phyloP scores from a whole-genome alignment of 2,329 filamentous ascomycete species.

The Phoma herbarum region DNA sequence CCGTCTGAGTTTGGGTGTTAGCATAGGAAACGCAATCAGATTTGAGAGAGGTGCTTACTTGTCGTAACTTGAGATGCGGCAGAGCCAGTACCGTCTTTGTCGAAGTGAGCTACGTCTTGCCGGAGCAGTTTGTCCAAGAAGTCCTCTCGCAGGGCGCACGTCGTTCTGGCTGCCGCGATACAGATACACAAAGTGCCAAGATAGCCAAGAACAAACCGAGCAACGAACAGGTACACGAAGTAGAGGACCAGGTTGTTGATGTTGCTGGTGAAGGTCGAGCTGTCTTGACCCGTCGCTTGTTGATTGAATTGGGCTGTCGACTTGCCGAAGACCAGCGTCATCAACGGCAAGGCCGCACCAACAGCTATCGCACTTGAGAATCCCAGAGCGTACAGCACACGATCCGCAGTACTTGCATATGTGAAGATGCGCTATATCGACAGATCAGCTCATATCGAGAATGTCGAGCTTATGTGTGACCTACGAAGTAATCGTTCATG shows the following conservation, averaged over 20 bases:
- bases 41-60: slow-evolving; percentile 1
- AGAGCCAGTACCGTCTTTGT: slow-evolving; percentile 27
- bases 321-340: slow-evolving; percentile 62
- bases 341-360: slow-evolving; percentile 76
- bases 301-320: slow-evolving; percentile 28
- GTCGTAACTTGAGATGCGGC: slow-evolving; percentile 29
- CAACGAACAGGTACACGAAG: slow-evolving; percentile 37
- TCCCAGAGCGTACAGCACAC: slow-evolving; percentile 13
- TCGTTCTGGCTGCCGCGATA: slow-evolving; percentile 60
- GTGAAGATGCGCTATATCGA: slow-evolving; percentile 21
- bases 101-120: slow-evolving; percentile 43
- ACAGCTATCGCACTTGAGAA: slow-evolving; percentile 64
- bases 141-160: slow-evolving; percentile 48
- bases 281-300: slow-evolving; percentile 20
- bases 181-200: slow-evolving; percentile 85
- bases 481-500: slow-evolving; percentile 7
- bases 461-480: not conserved
- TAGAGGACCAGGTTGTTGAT: slow-evolving; percentile 31
- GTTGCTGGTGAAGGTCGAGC: slow-evolving; percentile 14
- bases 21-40: not conserved
- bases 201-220: slow-evolving; percentile 69
- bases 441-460: not conserved
- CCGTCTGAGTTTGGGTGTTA: slow-evolving; percentile 14
- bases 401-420: slow-evolving; percentile 17
- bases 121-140: slow-evolving; percentile 68